Conservation (phyloP, 2,329 filamentous ascomycete genomes). For the Chrysoporthe austroafricana region DNA sequence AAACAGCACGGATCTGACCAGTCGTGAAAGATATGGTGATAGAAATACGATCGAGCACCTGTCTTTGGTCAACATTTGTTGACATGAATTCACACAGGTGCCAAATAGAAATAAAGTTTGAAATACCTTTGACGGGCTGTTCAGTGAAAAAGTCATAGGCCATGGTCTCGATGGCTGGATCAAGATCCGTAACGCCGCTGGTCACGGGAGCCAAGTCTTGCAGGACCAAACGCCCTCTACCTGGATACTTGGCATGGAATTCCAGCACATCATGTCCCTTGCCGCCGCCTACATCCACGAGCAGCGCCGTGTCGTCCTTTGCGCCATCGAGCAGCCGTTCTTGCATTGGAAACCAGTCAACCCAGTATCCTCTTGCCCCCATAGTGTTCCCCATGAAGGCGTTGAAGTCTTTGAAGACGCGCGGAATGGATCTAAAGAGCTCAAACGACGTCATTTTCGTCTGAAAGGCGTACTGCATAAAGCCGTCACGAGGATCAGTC, state of each 20-base stretch:
- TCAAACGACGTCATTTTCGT: slow-evolving; percentile 34
- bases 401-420: slow-evolving; percentile 34
- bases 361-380: slow-evolving; percentile 32
- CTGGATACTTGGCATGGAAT: slow-evolving; percentile 24
- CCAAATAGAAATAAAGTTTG: neutral
- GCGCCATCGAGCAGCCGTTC: slow-evolving; percentile 35
- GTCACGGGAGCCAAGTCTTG: slow-evolving; percentile 33
- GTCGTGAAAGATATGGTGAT: slow-evolving; percentile 42
- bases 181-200: slow-evolving; percentile 27
- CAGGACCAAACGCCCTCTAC: slow-evolving; percentile 30
- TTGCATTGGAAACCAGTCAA: slow-evolving; percentile 32
- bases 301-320: slow-evolving; percentile 25
- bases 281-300: slow-evolving; percentile 33
- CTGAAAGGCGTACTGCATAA: slow-evolving; percentile 36
- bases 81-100: neutral
- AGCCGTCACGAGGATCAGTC: slow-evolving; percentile 32
- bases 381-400: slow-evolving; percentile 37
- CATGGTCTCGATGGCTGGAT: slow-evolving; percentile 35
- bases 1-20: slow-evolving; percentile 41
- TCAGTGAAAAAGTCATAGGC: slow-evolving; percentile 41
- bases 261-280: slow-evolving; percentile 30
- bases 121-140: slow-evolving; percentile 41
- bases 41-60: slow-evolving; percentile 39
- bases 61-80: neutral
- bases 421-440: slow-evolving; percentile 31